Base-by-base conservation (phyloP, 2,329 filamentous ascomycete genomes). In the Aspergillus pseudonomiae region DNA sequence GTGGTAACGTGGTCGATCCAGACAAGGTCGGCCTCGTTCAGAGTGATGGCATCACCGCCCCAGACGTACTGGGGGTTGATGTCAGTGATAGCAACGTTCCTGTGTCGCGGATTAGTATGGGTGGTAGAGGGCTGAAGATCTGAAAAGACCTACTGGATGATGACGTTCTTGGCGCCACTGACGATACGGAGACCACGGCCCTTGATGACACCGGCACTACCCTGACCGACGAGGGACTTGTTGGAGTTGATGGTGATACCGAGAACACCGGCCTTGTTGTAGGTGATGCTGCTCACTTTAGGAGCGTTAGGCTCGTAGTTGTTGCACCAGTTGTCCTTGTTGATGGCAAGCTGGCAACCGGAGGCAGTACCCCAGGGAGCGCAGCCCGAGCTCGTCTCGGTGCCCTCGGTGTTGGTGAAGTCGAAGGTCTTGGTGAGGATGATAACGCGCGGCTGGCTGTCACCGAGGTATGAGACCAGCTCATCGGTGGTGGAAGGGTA, bases 41-140 rank as follows among this genome's bases (percentile, higher is more conserved):
- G 72, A 46, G 83, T 85, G 71, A 87, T 85, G 50, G 82, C 85
- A 71, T 87, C 85, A 59, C 85, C 85, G 60, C 85, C 85, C 85
- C 85, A 87, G 66, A 87, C 84, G 68, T 86, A 85, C 72, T 83
- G 71, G n/a, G 85, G 82, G 78, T 87, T 87, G 55, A 87, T 76
- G 59, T 85, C 77, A 58, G 84, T 85, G 70, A 87, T 81, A 59
- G 83, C 80, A 61, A 86, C 77, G 75, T 87, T 87, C 54, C 65
- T 67, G 45, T 24, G 21, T 14, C 1, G 7, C 21, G 11, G 11
- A 16, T 60, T 48, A 53, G 34, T 46, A 28, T 21, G 2, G 19
- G 16, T 14, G 21, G 5, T 32, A 19, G 19, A 21, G 21, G 32
- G 6, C 2, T 5, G 28, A 4, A 26, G 9, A 19, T 26, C 12